Base-by-base conservation (phyloP, 1,139 yeast genomes). In the Saccharomycopsis hybrid region DNA sequence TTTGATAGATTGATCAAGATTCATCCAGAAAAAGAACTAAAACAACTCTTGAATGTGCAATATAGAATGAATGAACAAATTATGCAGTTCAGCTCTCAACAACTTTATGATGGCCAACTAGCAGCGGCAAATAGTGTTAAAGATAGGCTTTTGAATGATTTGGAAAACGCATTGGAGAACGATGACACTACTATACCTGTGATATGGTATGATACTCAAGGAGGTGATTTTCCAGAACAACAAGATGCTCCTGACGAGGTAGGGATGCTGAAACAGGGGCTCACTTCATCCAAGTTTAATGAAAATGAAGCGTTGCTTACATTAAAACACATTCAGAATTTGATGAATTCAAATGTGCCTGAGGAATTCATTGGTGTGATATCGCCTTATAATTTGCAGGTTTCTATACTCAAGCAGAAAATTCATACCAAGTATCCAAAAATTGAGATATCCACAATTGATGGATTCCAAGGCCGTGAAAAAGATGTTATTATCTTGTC, bases 381-480 rank as follows among this genome's bases (percentile, higher is more conserved):
- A 41, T 80, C 96, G 0, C 97, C 97, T 0, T 90, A 90, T 63
- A 82, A 78, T 59, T 96, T 96, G 0, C 97, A 90, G 63, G 95
- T 88, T 1, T 66, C 83, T 0, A 59, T 76, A 18, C 58, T 90
- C 33, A 80, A 80, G 53, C 74, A 71, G 49, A 48, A 77, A 31
- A 64, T 72, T 5, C 63, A 63, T 13, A 80, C 75, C 46, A 72
- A 74, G 4, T 74, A 73, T 55, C 82, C 83, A 35, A 74, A 73
- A 3, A 65, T 92, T 48, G 96, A 88, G 60, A 80, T 88, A 43
- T 85, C 92, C 42, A 85, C 92, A 0, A 89, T 88, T n/a, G 89
- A 87, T 65, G 95, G 94, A 18, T 89, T 85, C 61, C 97, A 89
- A 66, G 97, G 97, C 0, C 73, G 96, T 52, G 97, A 89, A 62